Evolutionary conservation across 331 rosid species (phyloP), one percentile per base, ranked within the genome.

Genomic region (Pyracantha coccinea): DNA sequence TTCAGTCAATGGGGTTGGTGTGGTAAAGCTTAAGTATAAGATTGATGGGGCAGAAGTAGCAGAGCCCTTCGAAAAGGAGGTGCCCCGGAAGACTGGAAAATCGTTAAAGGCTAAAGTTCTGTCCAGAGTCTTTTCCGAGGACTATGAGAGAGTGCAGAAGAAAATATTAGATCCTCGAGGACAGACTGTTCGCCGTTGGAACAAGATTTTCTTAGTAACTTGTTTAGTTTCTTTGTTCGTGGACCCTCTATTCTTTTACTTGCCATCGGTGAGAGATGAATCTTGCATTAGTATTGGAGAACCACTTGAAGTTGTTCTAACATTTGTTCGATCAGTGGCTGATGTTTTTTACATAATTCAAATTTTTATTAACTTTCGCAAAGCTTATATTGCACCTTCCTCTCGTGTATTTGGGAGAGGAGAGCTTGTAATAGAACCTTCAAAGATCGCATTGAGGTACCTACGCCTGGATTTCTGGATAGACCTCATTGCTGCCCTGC

Each of bases 371-470:
- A 85, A 82, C 67, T 89, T 91, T 68, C 88, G 88, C 20, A 93
- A 91, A 54, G 92, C 98, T 59, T 93, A 85, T 79, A 86, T 91
- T 17, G 97, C 98, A 29, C 96, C 96, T 53, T 91, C 97, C 65
- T 93, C 98, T 55, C 84, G 92, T 54, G 96, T 93, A 52, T 89
- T 93, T 71, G 97, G 97, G 75, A 84, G 96, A 86, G 98, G 98
- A 84, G 98, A 93, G 79, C 97, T 93, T 83, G 93, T 91, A 58
- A 85, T 93, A 35, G 90, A 87, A 65, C 20, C 93, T 73, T 73
- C 85, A 38, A 93, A 91, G 89, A 91, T 91, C 21, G 92, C 89
- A 24, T 10, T 25, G 52, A 88, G 86, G 84, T 93, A 93, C 75
- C 76, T 93, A 2, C 35, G 83, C 20, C 86, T 85, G 68, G 85